These are phyloP conservation scores for Thalassiosira profunda DNA, from an alignment of 108 stramenopile genomes.

Conservation along the genomic window DNA sequence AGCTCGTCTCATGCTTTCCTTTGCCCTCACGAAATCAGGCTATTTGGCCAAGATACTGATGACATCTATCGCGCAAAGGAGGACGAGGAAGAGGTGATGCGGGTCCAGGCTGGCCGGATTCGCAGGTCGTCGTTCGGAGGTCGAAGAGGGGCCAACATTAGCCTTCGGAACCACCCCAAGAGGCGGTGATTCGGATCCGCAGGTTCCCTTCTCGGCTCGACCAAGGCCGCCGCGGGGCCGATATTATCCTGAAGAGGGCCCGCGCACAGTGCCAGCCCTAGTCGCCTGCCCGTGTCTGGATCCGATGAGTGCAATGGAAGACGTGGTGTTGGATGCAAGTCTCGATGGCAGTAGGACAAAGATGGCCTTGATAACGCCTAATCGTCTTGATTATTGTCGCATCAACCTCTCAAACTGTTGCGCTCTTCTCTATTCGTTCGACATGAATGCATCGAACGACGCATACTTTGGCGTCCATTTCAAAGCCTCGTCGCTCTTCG, in stretches of 20 bases:
- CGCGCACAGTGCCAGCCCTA: no score
- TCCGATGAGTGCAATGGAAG: no score
- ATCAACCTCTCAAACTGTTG: neutral
- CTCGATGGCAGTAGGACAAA: no score
- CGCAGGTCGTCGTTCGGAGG: neutral
- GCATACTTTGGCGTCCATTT: constrained; percentile 78
- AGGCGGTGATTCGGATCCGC: neutral
- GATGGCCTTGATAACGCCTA: no score
- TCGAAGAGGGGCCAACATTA: neutral
- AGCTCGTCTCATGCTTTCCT: constrained; percentile 24
- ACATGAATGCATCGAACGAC: constrained; percentile 88
- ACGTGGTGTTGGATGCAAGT: no score
- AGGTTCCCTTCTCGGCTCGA: no score
- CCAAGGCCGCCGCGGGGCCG: no score
- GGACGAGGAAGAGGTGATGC: neutral
- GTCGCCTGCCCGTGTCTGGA: no score
- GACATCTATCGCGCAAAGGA: neutral
- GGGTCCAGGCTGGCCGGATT: neutral
- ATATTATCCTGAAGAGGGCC: no score
- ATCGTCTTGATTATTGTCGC: neutral
- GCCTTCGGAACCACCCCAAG: neutral
- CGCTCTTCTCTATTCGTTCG: constrained; percentile 11
- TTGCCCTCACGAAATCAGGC: no score
- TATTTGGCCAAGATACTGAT: neutral
- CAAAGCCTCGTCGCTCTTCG: constrained; percentile 62